Base-by-base conservation (phyloP, 1,139 yeast genomes). In the Protomyces arabidopsidicola region DNA sequence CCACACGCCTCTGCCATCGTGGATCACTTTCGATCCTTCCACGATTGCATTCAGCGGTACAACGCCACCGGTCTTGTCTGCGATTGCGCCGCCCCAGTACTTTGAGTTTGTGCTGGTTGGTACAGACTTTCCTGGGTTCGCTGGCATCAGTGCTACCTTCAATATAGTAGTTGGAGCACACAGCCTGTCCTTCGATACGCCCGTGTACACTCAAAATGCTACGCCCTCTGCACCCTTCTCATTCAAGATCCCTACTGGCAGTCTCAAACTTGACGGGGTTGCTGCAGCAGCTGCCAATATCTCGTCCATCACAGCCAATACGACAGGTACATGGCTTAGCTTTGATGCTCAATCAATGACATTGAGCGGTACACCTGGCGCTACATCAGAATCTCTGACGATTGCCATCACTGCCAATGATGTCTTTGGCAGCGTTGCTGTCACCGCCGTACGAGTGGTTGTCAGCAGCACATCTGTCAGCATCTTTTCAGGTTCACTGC, bases 1-100 rank as follows among this genome's bases (percentile, higher is more conserved):
- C 72, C 83, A 93, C 72, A 82, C 96, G 1, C 95, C 98, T 1
- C 79, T 93, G 63, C 98, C 99, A 31, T 86, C 83, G 71, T 93
- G 98, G 98, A 77, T 90, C 62, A 74, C 76, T 64, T 93, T 91
- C 72, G 84, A 88, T 71, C 73, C 85, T 9, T 76, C 78, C 51
- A 67, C 75, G 2, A 75, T 88, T 67, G 81, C 87, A n/a, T 91
- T 90, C 73, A 79, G 84, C 50, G 99, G 99, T 50, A 85, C 86
- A 1, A 93, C 96, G 0, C 99, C 99, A 2, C 78, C 87, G 8
- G 89, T 88, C 36, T 86, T 88, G 69, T 88, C 97, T 1, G 80
- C 82, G 12, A 85, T 88, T 70, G 98, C 98, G 1, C 97, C 98
- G 12, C 89, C 96, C 38, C 80, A 84, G 70, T 78, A 79, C 59